Evolutionary conservation across 1,284 basidiomycete species (phyloP).

Genomic region (Ganoderma multipileum): DNA sequence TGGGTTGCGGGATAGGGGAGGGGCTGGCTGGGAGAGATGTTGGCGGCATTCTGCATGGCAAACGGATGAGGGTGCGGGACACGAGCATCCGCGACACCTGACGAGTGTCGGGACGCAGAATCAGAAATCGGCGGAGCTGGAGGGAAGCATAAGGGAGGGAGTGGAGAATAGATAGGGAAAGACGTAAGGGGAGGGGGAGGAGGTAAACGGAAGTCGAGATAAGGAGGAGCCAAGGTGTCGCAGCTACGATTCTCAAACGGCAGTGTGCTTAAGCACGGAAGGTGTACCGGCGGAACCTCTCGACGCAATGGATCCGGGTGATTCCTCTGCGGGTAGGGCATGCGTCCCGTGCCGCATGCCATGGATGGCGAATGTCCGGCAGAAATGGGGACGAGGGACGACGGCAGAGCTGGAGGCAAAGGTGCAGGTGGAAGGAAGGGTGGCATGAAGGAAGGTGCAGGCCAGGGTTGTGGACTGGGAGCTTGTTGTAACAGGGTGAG

Average conservation of each 20-base stretch:
- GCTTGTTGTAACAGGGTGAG: neutral
- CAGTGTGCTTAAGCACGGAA: too few relatives aligned
- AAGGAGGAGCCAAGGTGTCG: neutral
- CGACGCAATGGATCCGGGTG: too few relatives aligned
- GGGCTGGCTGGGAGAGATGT: neutral
- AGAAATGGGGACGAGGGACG: neutral
- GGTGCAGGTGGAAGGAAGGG: neutral
- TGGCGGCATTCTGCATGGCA: neutral
- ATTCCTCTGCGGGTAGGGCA: neutral
- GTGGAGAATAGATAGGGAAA: neutral
- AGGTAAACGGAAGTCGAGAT: neutral
- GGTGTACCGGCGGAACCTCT: neutral
- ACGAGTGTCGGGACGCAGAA: neutral
- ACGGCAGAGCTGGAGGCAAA: neutral
- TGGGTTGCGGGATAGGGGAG: neutral
- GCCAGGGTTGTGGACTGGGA: neutral
- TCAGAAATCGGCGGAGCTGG: neutral
- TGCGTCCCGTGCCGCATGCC: too few relatives aligned
- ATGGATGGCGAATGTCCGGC: neutral
- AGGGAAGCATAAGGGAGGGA: neutral
- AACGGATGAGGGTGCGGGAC: neutral
- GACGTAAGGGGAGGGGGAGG: neutral
- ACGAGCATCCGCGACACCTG: neutral
- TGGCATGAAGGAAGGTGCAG: neutral
- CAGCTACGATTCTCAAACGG: neutral